A percentile compares a stretch with the other conserved stretches of the same genome.
These are phyloP conservation scores for Cajanus cajan DNA, from an alignment of 306 rosid genomes.

Conservation along the genomic window DNA sequence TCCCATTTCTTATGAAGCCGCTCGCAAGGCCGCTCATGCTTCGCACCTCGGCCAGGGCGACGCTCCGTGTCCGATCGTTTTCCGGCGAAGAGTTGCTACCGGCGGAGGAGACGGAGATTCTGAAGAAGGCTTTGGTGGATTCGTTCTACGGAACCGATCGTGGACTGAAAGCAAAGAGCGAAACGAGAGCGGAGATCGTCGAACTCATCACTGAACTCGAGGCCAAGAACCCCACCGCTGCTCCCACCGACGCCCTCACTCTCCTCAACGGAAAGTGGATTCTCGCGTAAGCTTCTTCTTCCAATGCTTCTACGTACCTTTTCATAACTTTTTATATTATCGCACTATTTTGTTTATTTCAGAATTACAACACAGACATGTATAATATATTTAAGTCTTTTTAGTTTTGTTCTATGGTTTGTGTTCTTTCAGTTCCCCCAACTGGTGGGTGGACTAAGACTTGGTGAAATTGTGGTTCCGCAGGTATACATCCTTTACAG, in stretches of 20 bases:
- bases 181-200: slow-evolving; percentile 83
- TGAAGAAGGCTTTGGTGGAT: slow-evolving; percentile 79
- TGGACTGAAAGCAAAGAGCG: slow-evolving; percentile 71
- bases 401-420: neutral
- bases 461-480: slow-evolving; percentile 16
- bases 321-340: too few relatives aligned
- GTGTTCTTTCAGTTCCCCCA: neutral
- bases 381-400: neutral
- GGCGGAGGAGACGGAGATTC: slow-evolving; percentile 43
- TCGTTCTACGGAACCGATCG: slow-evolving; percentile 80
- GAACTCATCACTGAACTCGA: slow-evolving; percentile 89
- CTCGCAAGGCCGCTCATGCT: slow-evolving; percentile 17
- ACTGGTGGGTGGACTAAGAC: neutral
- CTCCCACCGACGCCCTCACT: slow-evolving; percentile 81
- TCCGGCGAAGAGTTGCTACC: too few relatives aligned
- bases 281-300: slow-evolving; percentile 54
- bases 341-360: too few relatives aligned
- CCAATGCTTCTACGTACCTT: too few relatives aligned
- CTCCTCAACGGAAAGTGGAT: slow-evolving; percentile 93
- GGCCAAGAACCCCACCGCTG: slow-evolving; percentile 79
- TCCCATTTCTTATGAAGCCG: slow-evolving; percentile 25
- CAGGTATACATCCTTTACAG: slow-evolving; percentile 83
- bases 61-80: slow-evolving; percentile 33
- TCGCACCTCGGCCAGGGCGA: slow-evolving; percentile 20
- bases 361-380: too few relatives aligned